A percentile compares a stretch with the other conserved stretches of the same genome.
Evolutionary conservation across 805 yeast genomes (phyloP).

Genomic region (Metschnikowia sp.): DNA sequence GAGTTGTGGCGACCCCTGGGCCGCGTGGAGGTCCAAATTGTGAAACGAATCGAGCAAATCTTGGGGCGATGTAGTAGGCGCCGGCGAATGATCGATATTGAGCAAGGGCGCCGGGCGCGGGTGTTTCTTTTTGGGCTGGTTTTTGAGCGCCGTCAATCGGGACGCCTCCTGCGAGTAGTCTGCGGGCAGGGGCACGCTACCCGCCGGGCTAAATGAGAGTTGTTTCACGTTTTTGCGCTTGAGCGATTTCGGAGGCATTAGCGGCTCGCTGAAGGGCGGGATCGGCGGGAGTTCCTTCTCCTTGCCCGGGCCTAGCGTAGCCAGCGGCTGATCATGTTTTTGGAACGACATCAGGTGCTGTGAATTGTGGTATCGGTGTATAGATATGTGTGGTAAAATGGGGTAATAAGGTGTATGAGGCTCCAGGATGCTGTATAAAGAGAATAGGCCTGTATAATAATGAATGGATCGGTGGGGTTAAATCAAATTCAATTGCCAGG

Average conservation of each 20-base stretch:
- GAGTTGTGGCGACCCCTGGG: not conserved
- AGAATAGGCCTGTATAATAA: too few species aligned
- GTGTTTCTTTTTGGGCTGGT: conserved; percentile 20
- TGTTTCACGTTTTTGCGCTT: conserved; percentile 40
- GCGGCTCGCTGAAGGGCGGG: conserved; percentile 24
- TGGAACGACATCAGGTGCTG: too few species aligned
- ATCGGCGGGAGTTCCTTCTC: conserved; percentile 40
- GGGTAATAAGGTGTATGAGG: too few species aligned
- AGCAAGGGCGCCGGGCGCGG: conserved; percentile 33
- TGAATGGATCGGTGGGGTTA: too few species aligned
- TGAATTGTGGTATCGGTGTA: too few species aligned
- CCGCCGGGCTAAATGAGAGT: conserved; percentile 18
- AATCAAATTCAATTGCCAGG: too few species aligned
- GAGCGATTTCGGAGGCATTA: conserved; percentile 34
- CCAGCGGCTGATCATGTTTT: not conserved
- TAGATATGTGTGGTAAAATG: too few species aligned
- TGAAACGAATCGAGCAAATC: conserved; percentile 7
- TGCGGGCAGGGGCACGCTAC: not conserved
- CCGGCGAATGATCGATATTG: conserved; percentile 16
- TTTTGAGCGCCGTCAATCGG: conserved; percentile 12
- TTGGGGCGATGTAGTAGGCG: conserved; percentile 2
- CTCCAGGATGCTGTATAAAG: too few species aligned
- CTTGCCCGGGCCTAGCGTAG: conserved; percentile 20
- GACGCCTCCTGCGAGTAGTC: conserved; percentile 5
- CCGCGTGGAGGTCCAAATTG: conserved; percentile 7